phyloP scores from a whole-genome alignment of 2,329 filamentous ascomycete genomes.

The Orbilia blumenaviensis region DNA sequence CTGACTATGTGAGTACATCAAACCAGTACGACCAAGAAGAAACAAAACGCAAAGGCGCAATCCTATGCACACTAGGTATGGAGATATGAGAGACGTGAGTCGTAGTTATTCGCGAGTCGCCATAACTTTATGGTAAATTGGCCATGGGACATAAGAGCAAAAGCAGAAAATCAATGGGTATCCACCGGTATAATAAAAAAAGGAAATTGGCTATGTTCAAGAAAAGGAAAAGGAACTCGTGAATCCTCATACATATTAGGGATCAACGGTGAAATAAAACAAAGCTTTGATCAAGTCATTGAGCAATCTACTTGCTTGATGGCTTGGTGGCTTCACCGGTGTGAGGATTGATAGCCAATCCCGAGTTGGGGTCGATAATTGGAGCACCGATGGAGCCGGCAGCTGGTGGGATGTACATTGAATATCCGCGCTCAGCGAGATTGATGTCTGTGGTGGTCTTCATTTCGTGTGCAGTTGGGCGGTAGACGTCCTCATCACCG shows the following conservation, averaged over 20 bases:
- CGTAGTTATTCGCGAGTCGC: conserved; percentile 41
- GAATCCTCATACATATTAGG: conserved; percentile 24
- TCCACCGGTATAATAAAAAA: conserved; percentile 43
- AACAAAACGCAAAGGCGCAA: conserved; percentile 9
- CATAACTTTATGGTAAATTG: conserved; percentile 29
- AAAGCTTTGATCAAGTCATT: background rate
- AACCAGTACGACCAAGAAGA: conserved; percentile 8
- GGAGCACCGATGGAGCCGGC: conserved; percentile 30
- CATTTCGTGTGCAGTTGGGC: conserved; percentile 50
- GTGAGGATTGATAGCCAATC: conserved; percentile 52
- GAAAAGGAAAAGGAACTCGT: conserved; percentile 25
- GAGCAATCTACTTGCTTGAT: conserved; percentile 23
- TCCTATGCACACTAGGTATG: conserved; percentile 41
- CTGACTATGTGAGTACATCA: conserved; percentile 26
- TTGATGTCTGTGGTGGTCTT: conserved; percentile 50
- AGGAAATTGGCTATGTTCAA: conserved; percentile 50
- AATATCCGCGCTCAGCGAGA: conserved; percentile 52
- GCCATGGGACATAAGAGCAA: conserved; percentile 27
- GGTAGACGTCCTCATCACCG: conserved; percentile 50
- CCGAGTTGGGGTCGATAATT: conserved; percentile 53
- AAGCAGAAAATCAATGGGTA: conserved; percentile 42
- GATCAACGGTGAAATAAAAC: conserved; percentile 12
- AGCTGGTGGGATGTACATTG: conserved; percentile 31
- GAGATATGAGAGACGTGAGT: conserved; percentile 43
- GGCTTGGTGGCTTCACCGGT: conserved; percentile 54